A percentile compares a stretch with the other conserved stretches of the same genome.
These are phyloP conservation scores for Claviceps sp. DNA, from an alignment of 2,329 filamentous ascomycete species.

Conservation along the genomic window DNA sequence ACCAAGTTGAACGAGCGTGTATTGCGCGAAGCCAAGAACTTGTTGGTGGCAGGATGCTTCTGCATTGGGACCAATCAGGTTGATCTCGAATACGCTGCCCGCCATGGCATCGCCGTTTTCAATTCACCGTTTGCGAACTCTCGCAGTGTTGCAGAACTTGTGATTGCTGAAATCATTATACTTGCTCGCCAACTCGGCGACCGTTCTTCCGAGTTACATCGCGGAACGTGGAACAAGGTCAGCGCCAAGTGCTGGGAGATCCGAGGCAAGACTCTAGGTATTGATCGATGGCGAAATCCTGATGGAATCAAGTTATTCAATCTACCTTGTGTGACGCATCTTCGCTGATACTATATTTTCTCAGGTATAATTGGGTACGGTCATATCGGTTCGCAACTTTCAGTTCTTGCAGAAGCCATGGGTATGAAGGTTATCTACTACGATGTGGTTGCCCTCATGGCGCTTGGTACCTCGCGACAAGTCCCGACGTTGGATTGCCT, in stretches of 20 bases:
- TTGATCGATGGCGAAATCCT: slow-evolving; percentile 3
- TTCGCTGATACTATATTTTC: neutral
- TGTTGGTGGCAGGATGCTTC: slow-evolving; percentile 95
- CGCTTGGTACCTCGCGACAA: slow-evolving; percentile 75
- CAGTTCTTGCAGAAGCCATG: slow-evolving; percentile 91
- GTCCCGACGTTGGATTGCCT: slow-evolving; percentile 66
- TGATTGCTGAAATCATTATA: slow-evolving; percentile 85
- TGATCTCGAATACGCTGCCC: slow-evolving; percentile 69
- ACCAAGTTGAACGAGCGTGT: slow-evolving; percentile 84
- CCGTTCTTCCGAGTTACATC: slow-evolving; percentile 87
- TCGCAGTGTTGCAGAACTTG: slow-evolving; percentile 87
- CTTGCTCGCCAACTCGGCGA: slow-evolving; percentile 88
- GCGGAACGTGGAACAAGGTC: slow-evolving; percentile 95
- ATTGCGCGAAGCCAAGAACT: slow-evolving; percentile 77
- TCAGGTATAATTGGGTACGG: slow-evolving; percentile 86
- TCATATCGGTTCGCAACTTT: slow-evolving; percentile 92
- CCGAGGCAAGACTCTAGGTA: slow-evolving; percentile 86
- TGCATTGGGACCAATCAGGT: slow-evolving; percentile 98
- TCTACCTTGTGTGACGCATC: neutral
- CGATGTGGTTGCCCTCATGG: slow-evolving; percentile 89
- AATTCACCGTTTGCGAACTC: slow-evolving; percentile 99
- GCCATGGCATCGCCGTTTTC: slow-evolving; percentile 88
- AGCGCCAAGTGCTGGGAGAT: slow-evolving; percentile 96
- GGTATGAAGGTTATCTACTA: slow-evolving; percentile 98
- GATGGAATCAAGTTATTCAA: neutral